Base-by-base conservation (phyloP, 139 green algal species). In the Dunaliella primolecta region DNA sequence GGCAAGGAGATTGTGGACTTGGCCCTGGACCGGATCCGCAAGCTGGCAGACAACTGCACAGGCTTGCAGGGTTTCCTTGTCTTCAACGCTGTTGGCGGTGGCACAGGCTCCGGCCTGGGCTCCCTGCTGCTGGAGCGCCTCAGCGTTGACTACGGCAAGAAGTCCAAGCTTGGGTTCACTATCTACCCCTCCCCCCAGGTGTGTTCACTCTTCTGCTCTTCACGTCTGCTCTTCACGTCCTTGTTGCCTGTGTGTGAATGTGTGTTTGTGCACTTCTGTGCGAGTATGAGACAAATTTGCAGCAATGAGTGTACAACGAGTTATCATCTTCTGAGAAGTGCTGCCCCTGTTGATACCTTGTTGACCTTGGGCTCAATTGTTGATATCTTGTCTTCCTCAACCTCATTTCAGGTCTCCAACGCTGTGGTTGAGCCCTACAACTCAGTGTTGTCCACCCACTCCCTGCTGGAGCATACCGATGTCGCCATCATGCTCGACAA, bases 61-160 rank as follows among this genome's bases (percentile, higher is more conserved):
- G 96, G 95, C 82, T 94, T 98, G 81, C 96, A 98, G 93, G 96
- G 96, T 85, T 98, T 98, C 94, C 90, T 98, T 81, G 94, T 98
- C 36, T 98, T 98, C 96, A 98, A 98, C 89, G 94, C 96, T 85
- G 95, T 98, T 77, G 96, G 96, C 81, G 96, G 96, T 83, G 96
- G 96, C 80, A 98, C 96, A 37, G 96, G 96, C 88, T 98, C 96
- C 71, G 96, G 96, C 87, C 94, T 98, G 71, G 96, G 96, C 88
- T 98, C 96, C 71, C 94, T 98, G 32, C 93, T 98, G 89, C 93
- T 98, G 86, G 96, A 98, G 95, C 94, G 95, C 87, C 94, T 98
- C 88, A 97, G 93, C 46, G 96, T 99, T 0, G 97, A 99, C 94
- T 99, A 99, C 87, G 97, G 96, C 93, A 99, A 99, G 94, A 99